Conservation (phyloP, 2,329 filamentous ascomycete species). For the Aureobasidium leucospermi region DNA sequence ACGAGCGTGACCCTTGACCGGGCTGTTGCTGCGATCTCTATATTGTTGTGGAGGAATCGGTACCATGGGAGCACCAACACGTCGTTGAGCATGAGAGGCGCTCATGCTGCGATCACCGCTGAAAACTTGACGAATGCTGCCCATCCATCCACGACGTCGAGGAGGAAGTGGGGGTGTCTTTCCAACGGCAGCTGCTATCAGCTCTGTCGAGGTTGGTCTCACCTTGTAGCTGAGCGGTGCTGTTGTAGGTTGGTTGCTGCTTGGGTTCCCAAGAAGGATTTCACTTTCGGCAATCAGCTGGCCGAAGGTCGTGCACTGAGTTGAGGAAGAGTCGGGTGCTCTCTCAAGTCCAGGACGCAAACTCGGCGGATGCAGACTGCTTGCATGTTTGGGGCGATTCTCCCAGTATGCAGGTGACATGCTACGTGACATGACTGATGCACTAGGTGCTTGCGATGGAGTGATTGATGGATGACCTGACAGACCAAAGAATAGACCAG, state of each 20-base stretch:
- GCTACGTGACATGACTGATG: not conserved
- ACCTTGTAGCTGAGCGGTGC: not conserved
- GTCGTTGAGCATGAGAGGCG: conserved; percentile 7
- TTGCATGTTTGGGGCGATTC: not conserved
- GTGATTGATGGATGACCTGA: conserved; percentile 14
- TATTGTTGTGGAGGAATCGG: conserved; percentile 13
- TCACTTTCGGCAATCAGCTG: conserved; percentile 10
- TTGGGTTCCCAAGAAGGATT: not conserved
- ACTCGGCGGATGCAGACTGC: not conserved
- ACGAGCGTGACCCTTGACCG: not conserved
- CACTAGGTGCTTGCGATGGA: conserved; percentile 10
- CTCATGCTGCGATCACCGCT: conserved; percentile 25
- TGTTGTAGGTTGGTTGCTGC: not conserved
- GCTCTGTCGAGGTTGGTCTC: not conserved
- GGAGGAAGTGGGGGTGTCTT: conserved; percentile 3
- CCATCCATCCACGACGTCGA: conserved; percentile 23
- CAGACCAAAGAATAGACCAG: conserved; percentile 20
- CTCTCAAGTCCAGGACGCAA: conserved; percentile 1
- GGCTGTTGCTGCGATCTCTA: conserved; percentile 15
- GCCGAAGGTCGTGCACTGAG: conserved; percentile 8
- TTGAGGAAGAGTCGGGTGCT: conserved; percentile 1
- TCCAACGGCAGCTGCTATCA: conserved; percentile 3
- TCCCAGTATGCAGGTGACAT: conserved; percentile 6
- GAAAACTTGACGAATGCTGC: conserved; percentile 24
- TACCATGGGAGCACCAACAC: conserved; percentile 17